phyloP scores from a whole-genome alignment of 148 eudicot species.

The Talinum fruticosum region DNA sequence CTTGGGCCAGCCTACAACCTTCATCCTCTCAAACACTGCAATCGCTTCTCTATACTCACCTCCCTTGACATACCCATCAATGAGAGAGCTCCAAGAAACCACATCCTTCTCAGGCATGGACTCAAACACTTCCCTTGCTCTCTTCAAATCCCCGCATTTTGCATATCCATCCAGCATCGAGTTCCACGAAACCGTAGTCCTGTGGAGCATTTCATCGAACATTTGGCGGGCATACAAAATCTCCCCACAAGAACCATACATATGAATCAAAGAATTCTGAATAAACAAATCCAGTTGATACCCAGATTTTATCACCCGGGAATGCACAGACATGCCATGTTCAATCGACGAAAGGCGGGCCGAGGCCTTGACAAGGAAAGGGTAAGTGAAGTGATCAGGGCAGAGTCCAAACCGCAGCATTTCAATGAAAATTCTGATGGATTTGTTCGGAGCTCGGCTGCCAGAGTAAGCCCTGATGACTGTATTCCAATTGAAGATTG shows the following conservation, averaged over 20 bases:
- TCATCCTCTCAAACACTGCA: slow-evolving; percentile 59
- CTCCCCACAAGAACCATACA: slow-evolving; percentile 52
- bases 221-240: slow-evolving; percentile 45
- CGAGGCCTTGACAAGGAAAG: slow-evolving; percentile 64
- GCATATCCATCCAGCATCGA: slow-evolving; percentile 73
- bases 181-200: slow-evolving; percentile 73
- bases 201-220: slow-evolving; percentile 70
- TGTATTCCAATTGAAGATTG: slow-evolving; percentile 53
- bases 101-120: slow-evolving; percentile 63
- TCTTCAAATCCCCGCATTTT: slow-evolving; percentile 59
- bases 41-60: slow-evolving; percentile 62
- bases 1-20: slow-evolving; percentile 33
- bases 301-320: slow-evolving; percentile 43
- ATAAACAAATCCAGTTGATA: slow-evolving; percentile 52
- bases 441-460: slow-evolving; percentile 41
- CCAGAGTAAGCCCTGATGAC: slow-evolving; percentile 55
- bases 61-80: slow-evolving; percentile 79
- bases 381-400: slow-evolving; percentile 73
- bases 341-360: slow-evolving; percentile 38
- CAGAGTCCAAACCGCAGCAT: slow-evolving; percentile 51
- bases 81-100: slow-evolving; percentile 86
- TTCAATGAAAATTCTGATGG: slow-evolving; percentile 37
- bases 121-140: slow-evolving; percentile 58
- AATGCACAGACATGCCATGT: slow-evolving; percentile 47
- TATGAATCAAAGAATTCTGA: slow-evolving; percentile 69